Evolutionary conservation across 306 rosid species (phyloP).

Genomic region (Calophaca sinica): DNA sequence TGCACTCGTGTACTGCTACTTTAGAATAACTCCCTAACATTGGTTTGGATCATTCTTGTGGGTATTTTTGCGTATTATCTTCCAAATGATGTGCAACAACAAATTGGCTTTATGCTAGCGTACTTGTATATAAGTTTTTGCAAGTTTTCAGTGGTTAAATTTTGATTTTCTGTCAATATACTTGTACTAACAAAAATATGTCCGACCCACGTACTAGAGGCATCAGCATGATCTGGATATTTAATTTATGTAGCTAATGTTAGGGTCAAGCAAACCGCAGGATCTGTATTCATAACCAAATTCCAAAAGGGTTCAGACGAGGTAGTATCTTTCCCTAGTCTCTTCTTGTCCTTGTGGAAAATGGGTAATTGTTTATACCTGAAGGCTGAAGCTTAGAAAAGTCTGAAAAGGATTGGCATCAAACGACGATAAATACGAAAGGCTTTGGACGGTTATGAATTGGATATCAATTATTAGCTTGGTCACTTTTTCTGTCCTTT

Average conservation of each 20-base stretch:
- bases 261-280: slow-evolving; percentile 19
- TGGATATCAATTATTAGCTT: too few relatives aligned
- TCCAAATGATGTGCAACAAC: background rate
- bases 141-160: slow-evolving; percentile 4
- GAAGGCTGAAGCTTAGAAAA: slow-evolving; percentile 25
- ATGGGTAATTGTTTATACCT: background rate
- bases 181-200: background rate
- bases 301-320: slow-evolving; percentile 17
- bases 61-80: slow-evolving; percentile 12
- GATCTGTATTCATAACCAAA: slow-evolving; percentile 17
- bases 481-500: too few relatives aligned
- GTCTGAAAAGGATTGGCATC: slow-evolving; percentile 5
- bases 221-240: slow-evolving; percentile 28
- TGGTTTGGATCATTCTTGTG: slow-evolving; percentile 33
- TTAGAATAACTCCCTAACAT: slow-evolving; percentile 31
- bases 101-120: background rate
- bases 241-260: slow-evolving; percentile 22
- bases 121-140: background rate
- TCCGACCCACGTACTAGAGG: slow-evolving; percentile 32
- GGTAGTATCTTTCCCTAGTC: slow-evolving; percentile 7
- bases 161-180: background rate
- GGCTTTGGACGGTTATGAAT: too few relatives aligned
- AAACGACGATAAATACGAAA: too few relatives aligned
- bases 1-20: slow-evolving; percentile 32
- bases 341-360: background rate